Evolutionary conservation across 441 rosid species (phyloP).

Genomic region (Eruca vesicaria): DNA sequence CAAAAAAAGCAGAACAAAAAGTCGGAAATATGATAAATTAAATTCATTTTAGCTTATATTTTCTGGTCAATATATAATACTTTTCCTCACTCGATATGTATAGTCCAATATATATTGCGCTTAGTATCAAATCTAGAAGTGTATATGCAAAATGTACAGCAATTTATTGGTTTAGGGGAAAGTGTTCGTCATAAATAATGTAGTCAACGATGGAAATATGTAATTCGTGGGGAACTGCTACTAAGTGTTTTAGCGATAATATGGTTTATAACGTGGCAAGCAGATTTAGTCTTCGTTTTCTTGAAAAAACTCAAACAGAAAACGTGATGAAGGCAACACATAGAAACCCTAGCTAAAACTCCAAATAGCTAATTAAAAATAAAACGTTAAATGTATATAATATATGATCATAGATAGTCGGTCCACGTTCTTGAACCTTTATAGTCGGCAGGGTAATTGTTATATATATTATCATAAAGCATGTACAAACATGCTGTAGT

Average conservation of each 20-base stretch:
- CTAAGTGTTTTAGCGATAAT: conserved; percentile 18
- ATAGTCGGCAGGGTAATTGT: conserved; percentile 8
- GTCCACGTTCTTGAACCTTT: conserved; percentile 24
- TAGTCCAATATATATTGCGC: not conserved
- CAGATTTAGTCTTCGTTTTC: conserved; percentile 15
- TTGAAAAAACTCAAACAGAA: conserved; percentile 14
- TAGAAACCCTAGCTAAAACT: conserved; percentile 2
- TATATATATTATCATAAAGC: not conserved
- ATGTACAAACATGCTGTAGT: not conserved
- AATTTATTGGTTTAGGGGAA: not conserved
- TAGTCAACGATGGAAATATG: conserved; percentile 22
- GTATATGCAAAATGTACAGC: not conserved
- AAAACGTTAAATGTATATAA: not conserved
- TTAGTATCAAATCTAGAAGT: not conserved
- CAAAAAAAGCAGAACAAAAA: conserved; percentile 29
- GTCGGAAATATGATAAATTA: not conserved
- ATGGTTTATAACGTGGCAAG: conserved; percentile 32
- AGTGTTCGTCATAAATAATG: not conserved
- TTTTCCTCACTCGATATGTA: not conserved
- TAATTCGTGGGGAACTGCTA: conserved; percentile 36
- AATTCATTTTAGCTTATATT: not conserved
- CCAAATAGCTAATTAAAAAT: conserved; percentile 3
- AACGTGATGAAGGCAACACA: conserved; percentile 38
- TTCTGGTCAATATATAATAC: not conserved
- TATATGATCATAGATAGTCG: not conserved